Evolutionary conservation across 352 stramenopile species (phyloP).

Genomic region (Hyaloperonospora brassicae): DNA sequence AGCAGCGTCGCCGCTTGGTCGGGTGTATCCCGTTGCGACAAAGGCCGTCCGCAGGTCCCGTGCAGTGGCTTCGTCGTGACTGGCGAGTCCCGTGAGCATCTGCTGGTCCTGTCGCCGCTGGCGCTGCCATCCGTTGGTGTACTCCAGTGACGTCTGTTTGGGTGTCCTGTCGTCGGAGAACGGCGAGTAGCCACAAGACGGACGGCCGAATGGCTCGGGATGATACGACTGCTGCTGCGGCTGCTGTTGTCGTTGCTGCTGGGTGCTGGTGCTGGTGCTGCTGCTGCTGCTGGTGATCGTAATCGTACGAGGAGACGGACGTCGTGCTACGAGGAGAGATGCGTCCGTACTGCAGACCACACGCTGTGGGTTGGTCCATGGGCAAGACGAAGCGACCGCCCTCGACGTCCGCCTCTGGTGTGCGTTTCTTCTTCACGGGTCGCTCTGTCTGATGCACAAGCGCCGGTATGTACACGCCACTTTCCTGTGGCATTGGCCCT

Average conservation of each 20-base stretch:
- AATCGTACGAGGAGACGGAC: constrained; percentile 20
- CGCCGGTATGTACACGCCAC: constrained; percentile 25
- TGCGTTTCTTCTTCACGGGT: constrained; percentile 47
- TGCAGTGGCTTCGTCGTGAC: constrained; percentile 4
- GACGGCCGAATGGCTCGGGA: constrained; percentile 19
- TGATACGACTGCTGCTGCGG: constrained; percentile 1
- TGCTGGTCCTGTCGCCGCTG: constrained; percentile 17
- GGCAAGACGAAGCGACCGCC: constrained; percentile 19
- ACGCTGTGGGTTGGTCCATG: constrained; percentile 22
- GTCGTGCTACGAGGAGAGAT: constrained; percentile 14
- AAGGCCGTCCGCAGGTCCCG: constrained; percentile 19
- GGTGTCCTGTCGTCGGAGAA: constrained; percentile 21
- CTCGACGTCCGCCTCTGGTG: constrained; percentile 28
- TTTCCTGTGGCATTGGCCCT: constrained; percentile 19
- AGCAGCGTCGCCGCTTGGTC: constrained; percentile 12
- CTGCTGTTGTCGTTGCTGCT: constrained; percentile 12
- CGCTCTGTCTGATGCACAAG: constrained; percentile 29
- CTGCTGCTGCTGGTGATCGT: constrained; percentile 21
- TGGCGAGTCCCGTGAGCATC: constrained; percentile 11
- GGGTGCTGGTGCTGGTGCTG: background rate
- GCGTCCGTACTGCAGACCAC: constrained; percentile 20
- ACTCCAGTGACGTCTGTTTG: constrained; percentile 14
- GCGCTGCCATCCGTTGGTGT: constrained; percentile 18
- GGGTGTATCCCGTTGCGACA: constrained; percentile 11
- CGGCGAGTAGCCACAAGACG: constrained; percentile 14